Conservation (phyloP, 2,329 filamentous ascomycete species). For the Ophiostoma pallidulum region DNA sequence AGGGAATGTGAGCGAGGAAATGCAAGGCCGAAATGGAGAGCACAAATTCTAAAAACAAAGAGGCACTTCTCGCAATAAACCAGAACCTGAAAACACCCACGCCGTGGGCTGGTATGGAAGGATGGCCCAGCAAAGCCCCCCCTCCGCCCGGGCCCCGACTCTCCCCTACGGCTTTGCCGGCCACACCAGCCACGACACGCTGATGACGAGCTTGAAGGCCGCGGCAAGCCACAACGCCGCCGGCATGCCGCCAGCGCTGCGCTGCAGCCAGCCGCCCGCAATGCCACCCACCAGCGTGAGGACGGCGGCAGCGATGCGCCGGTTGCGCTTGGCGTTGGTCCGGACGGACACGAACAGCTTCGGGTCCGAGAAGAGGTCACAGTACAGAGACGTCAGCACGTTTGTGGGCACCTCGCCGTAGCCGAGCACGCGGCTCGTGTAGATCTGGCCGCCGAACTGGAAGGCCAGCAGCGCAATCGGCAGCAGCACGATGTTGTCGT, state of each 20-base stretch:
- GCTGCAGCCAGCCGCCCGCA: slow-evolving; percentile 39
- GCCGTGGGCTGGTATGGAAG: no score
- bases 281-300: slow-evolving; percentile 42
- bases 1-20: no score
- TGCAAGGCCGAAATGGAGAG: no score
- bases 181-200: slow-evolving; percentile 53
- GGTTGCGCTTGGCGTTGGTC: slow-evolving; percentile 42
- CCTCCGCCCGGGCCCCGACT: no score
- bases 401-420: slow-evolving; percentile 47
- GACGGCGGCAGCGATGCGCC: slow-evolving; percentile 39
- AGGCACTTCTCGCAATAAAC: no score
- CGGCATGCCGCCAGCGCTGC: slow-evolving; percentile 36
- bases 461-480: slow-evolving; percentile 41
- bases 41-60: no score
- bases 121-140: no score
- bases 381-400: slow-evolving; percentile 45
- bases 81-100: no score
- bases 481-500: slow-evolving; percentile 28
- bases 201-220: slow-evolving; percentile 44
- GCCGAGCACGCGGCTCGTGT: slow-evolving; percentile 40
- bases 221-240: slow-evolving; percentile 47
- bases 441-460: slow-evolving; percentile 47
- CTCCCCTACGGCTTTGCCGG: slow-evolving; percentile 28
- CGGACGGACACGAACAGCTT: slow-evolving; percentile 32
- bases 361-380: slow-evolving; percentile 44